Conservation (phyloP, 441 rosid species). For the Euphorbia schlechtendalii region DNA sequence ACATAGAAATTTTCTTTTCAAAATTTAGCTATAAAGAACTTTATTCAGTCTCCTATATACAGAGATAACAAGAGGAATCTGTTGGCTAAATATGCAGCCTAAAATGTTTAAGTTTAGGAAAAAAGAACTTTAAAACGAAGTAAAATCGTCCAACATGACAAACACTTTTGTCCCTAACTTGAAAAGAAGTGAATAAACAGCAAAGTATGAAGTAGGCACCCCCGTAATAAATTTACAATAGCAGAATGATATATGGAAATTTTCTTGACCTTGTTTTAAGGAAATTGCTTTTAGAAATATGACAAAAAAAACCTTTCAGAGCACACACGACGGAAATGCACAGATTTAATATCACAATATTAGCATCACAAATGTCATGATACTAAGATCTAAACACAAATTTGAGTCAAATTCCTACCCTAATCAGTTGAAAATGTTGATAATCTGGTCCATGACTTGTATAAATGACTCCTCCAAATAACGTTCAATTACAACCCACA, state of each 20-base stretch:
- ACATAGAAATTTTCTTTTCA: too few relatives aligned
- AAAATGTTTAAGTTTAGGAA: neutral
- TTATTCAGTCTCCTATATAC: neutral
- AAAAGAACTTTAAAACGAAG: neutral
- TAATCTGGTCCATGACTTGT: neutral
- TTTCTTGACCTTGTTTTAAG: neutral
- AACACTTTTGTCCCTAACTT: neutral
- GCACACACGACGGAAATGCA: neutral
- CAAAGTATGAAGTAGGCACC: neutral
- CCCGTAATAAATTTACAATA: neutral
- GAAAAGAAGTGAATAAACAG: neutral
- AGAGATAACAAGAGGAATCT: neutral
- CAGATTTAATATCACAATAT: neutral
- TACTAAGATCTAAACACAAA: neutral
- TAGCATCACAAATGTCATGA: neutral
- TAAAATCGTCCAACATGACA: too few relatives aligned
- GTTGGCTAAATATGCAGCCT: neutral
- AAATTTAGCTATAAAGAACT: too few relatives aligned
- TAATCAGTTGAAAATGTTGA: neutral
- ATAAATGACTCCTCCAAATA: neutral
- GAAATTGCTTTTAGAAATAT: too few relatives aligned
- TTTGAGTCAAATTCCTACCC: neutral
- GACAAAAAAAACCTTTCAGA: too few relatives aligned
- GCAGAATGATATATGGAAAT: neutral
- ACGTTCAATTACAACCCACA: neutral